These are phyloP conservation scores for Capsicum chinense DNA, from an alignment of 257 asterid species.

Conservation along the genomic window DNA sequence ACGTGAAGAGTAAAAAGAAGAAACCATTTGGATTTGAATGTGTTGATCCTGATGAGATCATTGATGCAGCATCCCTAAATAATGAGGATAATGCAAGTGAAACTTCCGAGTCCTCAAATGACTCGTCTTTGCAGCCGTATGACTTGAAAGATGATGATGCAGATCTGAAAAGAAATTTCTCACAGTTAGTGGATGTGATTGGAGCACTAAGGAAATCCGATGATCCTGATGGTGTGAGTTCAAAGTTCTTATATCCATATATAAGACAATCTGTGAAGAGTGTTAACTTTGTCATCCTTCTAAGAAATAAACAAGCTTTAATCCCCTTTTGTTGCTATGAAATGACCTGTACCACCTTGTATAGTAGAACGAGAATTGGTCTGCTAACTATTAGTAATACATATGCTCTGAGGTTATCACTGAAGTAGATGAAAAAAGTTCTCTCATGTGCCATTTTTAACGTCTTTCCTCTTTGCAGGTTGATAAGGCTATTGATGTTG, in stretches of 20 bases:
- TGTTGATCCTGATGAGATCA: constrained; percentile 86
- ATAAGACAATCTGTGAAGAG: constrained; percentile 10
- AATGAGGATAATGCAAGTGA: constrained; percentile 70
- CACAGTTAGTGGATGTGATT: constrained; percentile 91
- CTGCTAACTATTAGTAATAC: not conserved
- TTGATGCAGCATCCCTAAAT: constrained; percentile 74
- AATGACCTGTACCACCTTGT: not conserved
- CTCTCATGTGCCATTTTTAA: constrained; percentile 25
- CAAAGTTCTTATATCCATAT: constrained; percentile 17
- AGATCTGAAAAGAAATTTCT: constrained; percentile 71
- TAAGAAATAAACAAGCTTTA: not conserved
- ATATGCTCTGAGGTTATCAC: not conserved
- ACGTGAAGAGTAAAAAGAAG: constrained; percentile 45
- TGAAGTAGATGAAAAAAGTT: constrained; percentile 15
- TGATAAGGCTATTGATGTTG: constrained; percentile 83
- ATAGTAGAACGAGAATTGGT: not conserved
- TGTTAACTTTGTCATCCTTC: constrained; percentile 7
- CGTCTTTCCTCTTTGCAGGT: constrained; percentile 57
- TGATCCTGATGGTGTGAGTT: constrained; percentile 92
- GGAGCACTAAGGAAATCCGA: constrained; percentile 89
- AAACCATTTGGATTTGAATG: constrained; percentile 45
- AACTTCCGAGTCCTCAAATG: constrained; percentile 66
- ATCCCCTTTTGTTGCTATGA: constrained; percentile 28
- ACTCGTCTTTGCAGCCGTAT: constrained; percentile 77
- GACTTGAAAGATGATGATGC: constrained; percentile 84